Evolutionary conservation across 805 yeast genomes (phyloP), one percentile per base, ranked within the genome.

Genomic region (Blastobotrys parvus): DNA sequence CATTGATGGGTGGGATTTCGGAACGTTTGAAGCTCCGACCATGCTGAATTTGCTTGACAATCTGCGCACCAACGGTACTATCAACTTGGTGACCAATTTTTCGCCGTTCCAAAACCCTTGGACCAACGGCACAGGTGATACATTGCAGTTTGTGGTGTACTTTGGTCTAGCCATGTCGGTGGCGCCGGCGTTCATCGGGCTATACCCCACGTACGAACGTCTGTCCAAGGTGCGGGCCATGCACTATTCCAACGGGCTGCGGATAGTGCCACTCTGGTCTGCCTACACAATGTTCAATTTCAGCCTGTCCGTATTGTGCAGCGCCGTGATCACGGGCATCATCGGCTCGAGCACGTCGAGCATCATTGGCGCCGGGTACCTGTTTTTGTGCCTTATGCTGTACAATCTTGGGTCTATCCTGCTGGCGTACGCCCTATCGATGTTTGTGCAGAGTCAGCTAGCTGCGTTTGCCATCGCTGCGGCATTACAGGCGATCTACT

Each of bases 391-490:
- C n/a, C 56, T 61, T 42, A 38, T 60, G 42, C 45, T 62, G 19
- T 62, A 59, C 40, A 62, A 62, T 3, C 35, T 60, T 18, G 57
- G 62, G 4, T 48, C 65, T 1, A 45, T 49, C 18, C 45, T 57
- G 19, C 33, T 59, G 15, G 50, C 64, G 1, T 62, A 52, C 42
- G 54, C 55, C 20, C 35, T 62, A 10, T 62, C 66, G 25, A 49
- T 61, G 30, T 36, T 62, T 38, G 63, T 59, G 25, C 35, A 52
- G 30, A 55, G 63, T 4, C 63, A 60, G 36, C 45, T 62, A 21
- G 63, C 80, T 3, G 65, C 67, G 3, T 62, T 62, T 49, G 66
- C 66, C 2, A 34, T 57, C 21, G 55, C 60, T 2, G 65, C 65
- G 5, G 62, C 62, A 25, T 49, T 51, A 40, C 63, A 60, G 42